A percentile compares a stretch with the other conserved stretches of the same genome.
phyloP scores from a whole-genome alignment of 2,329 filamentous ascomycete genomes.

The Sporothrix brunneoviolacea region DNA sequence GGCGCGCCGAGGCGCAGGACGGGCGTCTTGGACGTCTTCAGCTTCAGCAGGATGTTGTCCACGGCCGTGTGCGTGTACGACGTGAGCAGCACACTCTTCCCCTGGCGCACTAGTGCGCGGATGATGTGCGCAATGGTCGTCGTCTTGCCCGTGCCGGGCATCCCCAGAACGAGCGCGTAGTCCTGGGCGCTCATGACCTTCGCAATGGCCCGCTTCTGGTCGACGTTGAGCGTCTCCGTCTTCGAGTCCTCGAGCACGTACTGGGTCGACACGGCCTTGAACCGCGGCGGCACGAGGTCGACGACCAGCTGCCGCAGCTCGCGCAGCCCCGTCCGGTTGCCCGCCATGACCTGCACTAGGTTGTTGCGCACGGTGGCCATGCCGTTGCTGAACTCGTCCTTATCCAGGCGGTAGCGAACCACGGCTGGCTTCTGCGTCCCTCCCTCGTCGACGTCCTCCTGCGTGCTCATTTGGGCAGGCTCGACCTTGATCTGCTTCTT shows the following conservation, averaged over 20 bases:
- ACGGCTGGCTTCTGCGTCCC: constrained; percentile 34
- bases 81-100: constrained; percentile 86
- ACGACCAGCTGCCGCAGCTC: constrained; percentile 75
- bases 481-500: not conserved
- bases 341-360: constrained; percentile 83
- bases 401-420: constrained; percentile 78
- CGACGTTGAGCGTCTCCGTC: constrained; percentile 68
- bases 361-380: constrained; percentile 96
- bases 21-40: constrained; percentile 59
- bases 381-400: constrained; percentile 96
- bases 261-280: constrained; percentile 59
- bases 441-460: constrained; percentile 35
- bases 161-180: constrained; percentile 94
- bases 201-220: constrained; percentile 78
- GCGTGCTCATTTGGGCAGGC: not conserved
- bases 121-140: constrained; percentile 98
- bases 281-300: constrained; percentile 65
- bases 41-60: constrained; percentile 94
- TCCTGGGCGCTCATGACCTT: constrained; percentile 95
- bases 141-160: constrained; percentile 97
- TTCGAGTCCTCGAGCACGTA: constrained; percentile 49
- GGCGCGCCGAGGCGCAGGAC: constrained; percentile 80
- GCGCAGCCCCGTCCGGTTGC: constrained; percentile 61
- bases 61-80: constrained; percentile 97
- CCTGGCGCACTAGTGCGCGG: constrained; percentile 75